Conservation (phyloP, 805 yeast genomes). For the Pichia thaimueangensis region DNA sequence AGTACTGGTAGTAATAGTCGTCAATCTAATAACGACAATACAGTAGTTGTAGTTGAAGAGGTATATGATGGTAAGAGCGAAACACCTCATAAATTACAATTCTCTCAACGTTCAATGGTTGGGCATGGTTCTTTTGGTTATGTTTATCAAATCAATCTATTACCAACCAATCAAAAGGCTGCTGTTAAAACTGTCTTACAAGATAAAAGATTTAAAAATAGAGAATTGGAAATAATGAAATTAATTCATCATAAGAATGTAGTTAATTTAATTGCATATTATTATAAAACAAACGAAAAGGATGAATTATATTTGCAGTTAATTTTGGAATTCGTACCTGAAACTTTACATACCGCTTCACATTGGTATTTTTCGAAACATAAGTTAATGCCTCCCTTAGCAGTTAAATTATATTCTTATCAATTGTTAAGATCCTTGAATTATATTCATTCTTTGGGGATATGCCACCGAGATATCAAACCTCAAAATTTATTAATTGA, state of each 20-base stretch:
- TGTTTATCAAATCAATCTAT: conserved; percentile 80
- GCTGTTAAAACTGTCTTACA: conserved; percentile 97
- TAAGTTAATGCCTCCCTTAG: conserved; percentile 79
- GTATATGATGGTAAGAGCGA: conserved; percentile 72
- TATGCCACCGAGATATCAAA: conserved; percentile 89
- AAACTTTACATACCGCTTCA: conserved; percentile 84
- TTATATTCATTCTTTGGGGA: conserved; percentile 68
- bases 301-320: conserved; percentile 83
- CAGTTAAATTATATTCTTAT: conserved; percentile 78
- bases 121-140: conserved; percentile 99
- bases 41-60: conserved; percentile 53
- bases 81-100: conserved; percentile 53
- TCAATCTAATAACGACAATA: not conserved
- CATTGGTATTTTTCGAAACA: conserved; percentile 75
- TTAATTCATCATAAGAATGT: conserved; percentile 78
- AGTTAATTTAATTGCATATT: conserved; percentile 81
- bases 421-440: conserved; percentile 72
- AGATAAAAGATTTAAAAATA: conserved; percentile 86
- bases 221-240: conserved; percentile 96
- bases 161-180: conserved; percentile 69
- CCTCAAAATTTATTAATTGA: conserved; percentile 86
- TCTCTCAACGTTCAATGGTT: conserved; percentile 80
- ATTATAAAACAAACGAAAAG: conserved; percentile 58
- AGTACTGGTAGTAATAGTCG: not conserved
- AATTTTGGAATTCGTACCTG: conserved; percentile 91